Conservation (phyloP, 352 stramenopile genomes). For the Saprolegnia diclina region DNA sequence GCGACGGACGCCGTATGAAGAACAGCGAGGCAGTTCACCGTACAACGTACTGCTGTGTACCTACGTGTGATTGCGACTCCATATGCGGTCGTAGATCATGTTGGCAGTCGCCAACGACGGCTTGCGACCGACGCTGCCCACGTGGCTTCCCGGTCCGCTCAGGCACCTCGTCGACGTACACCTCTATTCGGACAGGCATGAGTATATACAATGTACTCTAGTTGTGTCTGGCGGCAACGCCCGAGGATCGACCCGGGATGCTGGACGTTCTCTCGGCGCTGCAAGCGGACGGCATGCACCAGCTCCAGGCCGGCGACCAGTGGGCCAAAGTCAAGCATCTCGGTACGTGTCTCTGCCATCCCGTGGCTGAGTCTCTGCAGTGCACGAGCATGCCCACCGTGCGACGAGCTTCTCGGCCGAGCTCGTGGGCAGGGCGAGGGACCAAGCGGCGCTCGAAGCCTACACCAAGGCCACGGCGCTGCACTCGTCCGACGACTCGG, state of each 20-base stretch:
- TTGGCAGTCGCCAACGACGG: conserved; percentile 16
- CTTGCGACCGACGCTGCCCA: conserved; percentile 11
- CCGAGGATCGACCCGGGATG: conserved; percentile 2
- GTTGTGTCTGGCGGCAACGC: conserved; percentile 1
- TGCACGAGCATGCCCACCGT: conserved; percentile 6
- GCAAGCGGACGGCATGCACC: conserved; percentile 8
- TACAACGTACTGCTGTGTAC: conserved; percentile 1
- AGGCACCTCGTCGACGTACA: neutral
- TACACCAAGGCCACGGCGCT: conserved; percentile 10
- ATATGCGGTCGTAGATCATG: conserved; percentile 27
- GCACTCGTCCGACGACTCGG: conserved; percentile 2
- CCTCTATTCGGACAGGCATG: neutral
- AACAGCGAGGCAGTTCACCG: neutral
- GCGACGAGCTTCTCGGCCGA: conserved; percentile 13
- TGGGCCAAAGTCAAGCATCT: conserved; percentile 4
- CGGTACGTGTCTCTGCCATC: neutral
- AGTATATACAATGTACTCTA: neutral
- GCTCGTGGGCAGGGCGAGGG: neutral
- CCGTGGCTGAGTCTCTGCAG: neutral
- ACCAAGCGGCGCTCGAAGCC: conserved; percentile 1
- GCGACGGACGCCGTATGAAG: conserved; percentile 18
- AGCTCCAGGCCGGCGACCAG: conserved; percentile 1
- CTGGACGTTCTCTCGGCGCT: conserved; percentile 4
- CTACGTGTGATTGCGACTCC: too few species aligned
- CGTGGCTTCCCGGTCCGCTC: conserved; percentile 2